Evolutionary conservation across 2,329 filamentous ascomycete species (phyloP), one percentile per base, ranked within the genome.

Genomic region (Beauveria pseudobassiana): DNA sequence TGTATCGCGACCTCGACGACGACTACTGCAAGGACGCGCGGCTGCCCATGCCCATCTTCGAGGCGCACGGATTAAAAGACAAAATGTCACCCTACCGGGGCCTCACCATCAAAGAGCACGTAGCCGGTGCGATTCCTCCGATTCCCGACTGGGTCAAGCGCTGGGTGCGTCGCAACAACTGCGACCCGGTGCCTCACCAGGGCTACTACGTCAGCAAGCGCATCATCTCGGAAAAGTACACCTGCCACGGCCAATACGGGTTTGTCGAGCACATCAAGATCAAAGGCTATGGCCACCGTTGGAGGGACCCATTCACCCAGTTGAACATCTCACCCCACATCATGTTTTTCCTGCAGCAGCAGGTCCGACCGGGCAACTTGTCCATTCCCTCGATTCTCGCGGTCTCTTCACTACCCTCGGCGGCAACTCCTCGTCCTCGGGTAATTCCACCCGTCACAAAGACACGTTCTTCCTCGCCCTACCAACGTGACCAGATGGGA

Each of bases 41-140:
- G 42, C 65, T 62, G 1, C 67, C 73, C 4, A 61, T 80, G 4
- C 78, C 79, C 1, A 70, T 82, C 6, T 65, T 82, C 6, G 76
- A 78, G 42, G 77, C 82, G 61, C 80, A 82, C 66, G 80, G 80
- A 14, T 74, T 72, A 1, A 69, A 65, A 7, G 80, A 82, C 67
- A 70, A 64, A 3, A 78, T 74, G 0, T 80, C 82, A 20, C 62
- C 68, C 1, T 82, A 80, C 63, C 59, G 65, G 4, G 80, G 80
- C 0, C 30, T 34, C 30, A 34, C 30, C 12, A 34, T 34, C 3
- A 75, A 74, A 5, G 16, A 48, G 9, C 43, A 42, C 20, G 10
- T 8, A 6, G n/a, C 18, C 26, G 59, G 59, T 20, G 38, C 51
- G 6, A 4, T 51, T 8, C 53, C 48, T 12, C 12, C 61, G 26